phyloP scores from a whole-genome alignment of 176 grass and related monocot species.

The Oryza australiensis region DNA sequence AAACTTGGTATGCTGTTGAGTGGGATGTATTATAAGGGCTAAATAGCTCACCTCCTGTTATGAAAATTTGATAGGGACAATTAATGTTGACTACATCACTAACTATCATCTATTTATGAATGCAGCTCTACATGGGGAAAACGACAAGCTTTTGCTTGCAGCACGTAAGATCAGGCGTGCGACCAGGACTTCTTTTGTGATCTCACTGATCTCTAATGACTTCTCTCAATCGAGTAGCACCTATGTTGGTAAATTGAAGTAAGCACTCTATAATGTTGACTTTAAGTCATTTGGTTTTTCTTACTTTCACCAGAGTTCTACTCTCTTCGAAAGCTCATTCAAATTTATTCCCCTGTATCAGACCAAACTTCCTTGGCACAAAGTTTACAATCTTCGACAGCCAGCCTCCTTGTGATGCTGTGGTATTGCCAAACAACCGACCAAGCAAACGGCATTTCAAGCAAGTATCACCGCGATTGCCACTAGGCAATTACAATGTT shows the following conservation, averaged over 20 bases:
- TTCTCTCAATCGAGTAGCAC: slow-evolving; percentile 91
- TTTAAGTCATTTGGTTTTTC: background rate
- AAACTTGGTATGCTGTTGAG: background rate
- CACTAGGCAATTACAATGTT: slow-evolving; percentile 86
- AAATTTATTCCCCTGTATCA: slow-evolving; percentile 44
- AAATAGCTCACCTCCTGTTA: background rate
- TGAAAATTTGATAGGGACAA: background rate
- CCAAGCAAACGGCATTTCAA: slow-evolving; percentile 75
- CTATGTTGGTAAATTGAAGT: slow-evolving; percentile 97
- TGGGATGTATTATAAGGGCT: slow-evolving; percentile 21
- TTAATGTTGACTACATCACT: slow-evolving; percentile 8
- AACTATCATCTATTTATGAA: slow-evolving; percentile 20
- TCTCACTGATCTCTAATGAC: slow-evolving; percentile 74
- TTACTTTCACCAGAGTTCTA: background rate
- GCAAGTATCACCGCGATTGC: slow-evolving; percentile 88
- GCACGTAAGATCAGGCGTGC: slow-evolving; percentile 86
- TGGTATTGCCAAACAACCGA: slow-evolving; percentile 52
- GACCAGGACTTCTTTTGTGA: slow-evolving; percentile 76
- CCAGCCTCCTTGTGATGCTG: slow-evolving; percentile 69
- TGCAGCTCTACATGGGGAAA: slow-evolving; percentile 81
- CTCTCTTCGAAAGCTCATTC: background rate
- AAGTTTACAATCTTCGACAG: slow-evolving; percentile 95
- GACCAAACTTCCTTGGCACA: slow-evolving; percentile 96
- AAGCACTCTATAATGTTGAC: slow-evolving; percentile 30
- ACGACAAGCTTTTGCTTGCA: slow-evolving; percentile 91